Evolutionary conservation across 352 stramenopile species (phyloP), one percentile per base, ranked within the genome.

Genomic region (Pythium grandisporangium): DNA sequence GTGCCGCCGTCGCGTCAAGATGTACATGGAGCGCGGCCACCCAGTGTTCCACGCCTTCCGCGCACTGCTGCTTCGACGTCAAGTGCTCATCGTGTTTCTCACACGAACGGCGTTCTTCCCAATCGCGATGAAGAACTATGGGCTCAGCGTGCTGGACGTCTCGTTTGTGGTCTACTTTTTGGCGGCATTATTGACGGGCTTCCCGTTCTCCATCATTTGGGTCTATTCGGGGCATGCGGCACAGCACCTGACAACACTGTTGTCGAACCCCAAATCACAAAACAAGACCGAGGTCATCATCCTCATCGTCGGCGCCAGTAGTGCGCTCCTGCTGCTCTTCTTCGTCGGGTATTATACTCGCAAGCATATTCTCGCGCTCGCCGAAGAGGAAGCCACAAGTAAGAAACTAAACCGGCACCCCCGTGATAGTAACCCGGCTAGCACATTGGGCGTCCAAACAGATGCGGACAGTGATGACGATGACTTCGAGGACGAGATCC

Each of bases 41-140:
- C 74, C 74, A 3, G 58, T 80, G 10, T 80, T 86, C 42, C 67
- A 72, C 39, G 74, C 74, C 0, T 79, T 87, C 51, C 67, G 79
- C 59, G 72, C 55, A 32, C 48, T 86, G 37, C 37, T 88, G 42
- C 58, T 41, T 16, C 72, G 73, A 43, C 61, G 61, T 0, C 66
- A 88, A 46, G 61, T 86, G 38, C 64, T 91, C 32, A 63, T 91
- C 29, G 77, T 91, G 23, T 86, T 85, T 45, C 62, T 91, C 43
- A 88, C 74, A 23, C 72, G 77, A 21, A 70, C 78, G 17, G 77
- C 77, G 21, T 88, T 87, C 47, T 88, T 91, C 47, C 77, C 77
- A 10, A 91, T 91, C 50, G 77, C 72, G 30, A 63, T 91, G 58
- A 91, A 91, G 48, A 91, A 91, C 51, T 91, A 91, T 46, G 77